Base-by-base conservation (phyloP, 805 yeast species). In the Monosporozyma aquatica region DNA sequence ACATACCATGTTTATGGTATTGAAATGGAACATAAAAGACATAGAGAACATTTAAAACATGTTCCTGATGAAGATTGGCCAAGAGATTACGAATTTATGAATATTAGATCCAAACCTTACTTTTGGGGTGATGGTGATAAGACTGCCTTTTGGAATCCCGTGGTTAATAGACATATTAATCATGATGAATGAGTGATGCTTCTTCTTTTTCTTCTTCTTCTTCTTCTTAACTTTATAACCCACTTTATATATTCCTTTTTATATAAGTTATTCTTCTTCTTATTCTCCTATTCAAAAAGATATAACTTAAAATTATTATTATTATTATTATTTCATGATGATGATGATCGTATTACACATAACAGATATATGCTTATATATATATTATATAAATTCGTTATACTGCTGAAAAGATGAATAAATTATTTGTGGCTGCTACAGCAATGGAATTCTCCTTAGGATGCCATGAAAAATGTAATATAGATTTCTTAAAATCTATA, bases 121-220 rank as follows among this genome's bases (percentile, higher is more conserved):
- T 90, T 87, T 82, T 92, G 97, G 97, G 98, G 98, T 63, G 90
- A 92, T 64, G 97, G 98, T 65, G 95, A 89, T 75, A 80, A 85
- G 77, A 87, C 97, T 49, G 71, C 82, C 63, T 92, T 92, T 83
- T 92, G 98, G 98, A 87, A 87, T 74, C 74, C 85, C 41, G 83
- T 78, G 58, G 76, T 84, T 62, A 90, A 90, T 84, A 86, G 95
- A 76, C 85, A 85, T 73, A 68, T 82, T 59, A 71, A 66, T 54
- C 58, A 58, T 33, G 61, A 59, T 43, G 52, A 50, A 18, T 32
- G 11, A 18, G 15, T 29, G 13, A 29, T 24, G 24, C 26, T 25
- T 14, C 3, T 22, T 25, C 26, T 15, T 25, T 15, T n/a, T 23
- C 8, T 23, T 23, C 25, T 23, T 23, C 25, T 23, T 23, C 25